These are phyloP conservation scores for Torrubiellomyces zombiae DNA, from an alignment of 2,329 filamentous ascomycete genomes.

Conservation along the genomic window DNA sequence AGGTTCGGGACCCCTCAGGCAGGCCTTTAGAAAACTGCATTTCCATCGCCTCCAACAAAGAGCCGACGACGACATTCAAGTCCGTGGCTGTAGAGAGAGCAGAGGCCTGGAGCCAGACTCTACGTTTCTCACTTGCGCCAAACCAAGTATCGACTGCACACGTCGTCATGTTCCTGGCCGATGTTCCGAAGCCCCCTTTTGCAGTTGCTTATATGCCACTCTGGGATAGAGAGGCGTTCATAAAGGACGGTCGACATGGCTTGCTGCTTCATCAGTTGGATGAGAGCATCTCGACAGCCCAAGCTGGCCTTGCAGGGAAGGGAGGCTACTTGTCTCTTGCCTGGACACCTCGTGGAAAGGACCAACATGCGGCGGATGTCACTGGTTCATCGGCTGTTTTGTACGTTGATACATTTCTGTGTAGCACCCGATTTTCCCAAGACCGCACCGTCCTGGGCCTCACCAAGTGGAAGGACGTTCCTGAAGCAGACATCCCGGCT, in stretches of 20 bases:
- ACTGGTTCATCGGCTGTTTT: slow-evolving; percentile 70
- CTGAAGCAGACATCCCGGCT: slow-evolving; percentile 52
- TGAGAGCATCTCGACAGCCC: slow-evolving; percentile 62
- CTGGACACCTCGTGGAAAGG: slow-evolving; percentile 54
- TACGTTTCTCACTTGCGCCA: slow-evolving; percentile 63
- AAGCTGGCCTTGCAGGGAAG: slow-evolving; percentile 46
- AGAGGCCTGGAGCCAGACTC: slow-evolving; percentile 73
- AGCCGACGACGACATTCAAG: slow-evolving; percentile 70
- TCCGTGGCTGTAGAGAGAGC: slow-evolving; percentile 67
- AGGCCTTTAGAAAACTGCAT: slow-evolving; percentile 81
- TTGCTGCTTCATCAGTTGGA: slow-evolving; percentile 82
- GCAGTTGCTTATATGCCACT: slow-evolving; percentile 85
- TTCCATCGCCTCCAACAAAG: slow-evolving; percentile 66
- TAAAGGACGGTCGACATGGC: slow-evolving; percentile 67
- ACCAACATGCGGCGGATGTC: slow-evolving; percentile 55
- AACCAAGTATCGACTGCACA: slow-evolving; percentile 71
- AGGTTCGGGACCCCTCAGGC: slow-evolving; percentile 65
- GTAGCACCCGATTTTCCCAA: slow-evolving; percentile 89
- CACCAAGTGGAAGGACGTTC: slow-evolving; percentile 68
- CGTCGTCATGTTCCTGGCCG: slow-evolving; percentile 76
- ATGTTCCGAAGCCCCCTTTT: slow-evolving; percentile 76
- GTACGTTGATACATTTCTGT: slow-evolving; percentile 68
- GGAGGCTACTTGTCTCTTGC: slow-evolving; percentile 77
- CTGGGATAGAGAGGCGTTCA: slow-evolving; percentile 84
- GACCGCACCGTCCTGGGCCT: slow-evolving; percentile 73